Evolutionary conservation across 2,329 filamentous ascomycete genomes (phyloP).

Genomic region (Cadophora luteo-olivacea): DNA sequence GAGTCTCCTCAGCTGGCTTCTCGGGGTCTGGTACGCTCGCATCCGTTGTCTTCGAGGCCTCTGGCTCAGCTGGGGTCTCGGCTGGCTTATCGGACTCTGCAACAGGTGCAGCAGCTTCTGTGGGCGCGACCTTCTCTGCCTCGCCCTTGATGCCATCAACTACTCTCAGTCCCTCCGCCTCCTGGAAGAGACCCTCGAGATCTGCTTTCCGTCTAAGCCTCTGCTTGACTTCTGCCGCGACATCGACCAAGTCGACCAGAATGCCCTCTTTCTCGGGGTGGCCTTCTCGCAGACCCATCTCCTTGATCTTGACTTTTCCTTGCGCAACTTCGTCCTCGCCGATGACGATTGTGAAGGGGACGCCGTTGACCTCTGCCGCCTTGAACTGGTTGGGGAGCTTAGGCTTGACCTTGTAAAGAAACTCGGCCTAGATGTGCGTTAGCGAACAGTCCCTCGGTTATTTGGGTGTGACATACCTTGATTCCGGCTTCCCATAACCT

Average conservation of each 20-base stretch:
- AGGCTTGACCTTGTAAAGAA: constrained; percentile 87
- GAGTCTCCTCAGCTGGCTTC: constrained; percentile 30
- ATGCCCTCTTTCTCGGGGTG: constrained; percentile 92
- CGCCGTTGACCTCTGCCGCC: constrained; percentile 77
- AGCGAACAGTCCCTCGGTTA: constrained; percentile 14
- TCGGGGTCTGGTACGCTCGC: constrained; percentile 21
- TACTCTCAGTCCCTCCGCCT: constrained; percentile 42
- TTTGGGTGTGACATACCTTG: constrained; percentile 61
- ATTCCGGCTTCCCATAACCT: constrained; percentile 86
- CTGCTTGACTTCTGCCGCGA: constrained; percentile 68
- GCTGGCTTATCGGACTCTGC: constrained; percentile 11
- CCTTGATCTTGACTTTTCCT: constrained; percentile 89
- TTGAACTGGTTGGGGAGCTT: constrained; percentile 92
- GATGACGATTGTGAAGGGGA: constrained; percentile 87
- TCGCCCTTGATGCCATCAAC: constrained; percentile 42
- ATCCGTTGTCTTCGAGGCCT: background rate
- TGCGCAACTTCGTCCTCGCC: constrained; percentile 87
- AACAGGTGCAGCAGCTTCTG: constrained; percentile 6
- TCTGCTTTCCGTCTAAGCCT: constrained; percentile 49
- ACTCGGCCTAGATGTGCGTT: constrained; percentile 68
- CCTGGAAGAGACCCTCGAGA: constrained; percentile 38
- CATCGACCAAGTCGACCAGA: constrained; percentile 67
- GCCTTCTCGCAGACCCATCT: constrained; percentile 77
- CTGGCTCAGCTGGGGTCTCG: background rate
- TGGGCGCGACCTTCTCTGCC: constrained; percentile 23